phyloP scores from a whole-genome alignment of 768 basidiomycete species.

The Auriscalpium orientale region DNA sequence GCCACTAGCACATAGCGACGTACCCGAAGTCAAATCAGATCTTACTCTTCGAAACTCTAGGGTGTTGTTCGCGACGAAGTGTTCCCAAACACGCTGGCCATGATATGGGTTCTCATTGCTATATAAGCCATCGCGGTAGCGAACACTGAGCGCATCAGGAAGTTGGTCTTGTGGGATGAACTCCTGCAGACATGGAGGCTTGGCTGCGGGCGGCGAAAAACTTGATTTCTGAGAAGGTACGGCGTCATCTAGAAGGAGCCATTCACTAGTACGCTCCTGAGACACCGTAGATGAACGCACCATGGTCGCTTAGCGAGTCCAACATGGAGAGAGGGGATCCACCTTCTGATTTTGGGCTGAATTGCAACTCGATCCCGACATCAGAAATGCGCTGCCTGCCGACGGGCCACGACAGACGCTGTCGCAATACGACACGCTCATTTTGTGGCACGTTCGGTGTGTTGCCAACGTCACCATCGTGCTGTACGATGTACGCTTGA shows the following conservation, averaged over 20 bases:
- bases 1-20: neutral
- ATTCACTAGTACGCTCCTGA: neutral
- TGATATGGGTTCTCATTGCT: no score
- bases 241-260: neutral
- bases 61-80: neutral
- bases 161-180: slow-evolving; percentile 1
- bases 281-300: neutral
- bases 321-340: neutral
- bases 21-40: neutral
- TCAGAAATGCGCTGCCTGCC: no score
- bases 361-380: no score
- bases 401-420: no score
- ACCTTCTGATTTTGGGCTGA: neutral
- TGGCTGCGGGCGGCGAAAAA: neutral
- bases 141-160: slow-evolving; percentile 1
- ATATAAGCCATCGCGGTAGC: no score
- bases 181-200: neutral
- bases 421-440: no score
- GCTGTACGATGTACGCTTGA: neutral
- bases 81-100: neutral
- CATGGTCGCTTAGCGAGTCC: neutral
- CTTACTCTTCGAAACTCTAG: neutral
- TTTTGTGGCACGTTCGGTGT: no score
- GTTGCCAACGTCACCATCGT: no score
- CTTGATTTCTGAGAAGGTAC: neutral